Evolutionary conservation across 305 asterid genomes (phyloP).

Genomic region (Rubia occidens): DNA sequence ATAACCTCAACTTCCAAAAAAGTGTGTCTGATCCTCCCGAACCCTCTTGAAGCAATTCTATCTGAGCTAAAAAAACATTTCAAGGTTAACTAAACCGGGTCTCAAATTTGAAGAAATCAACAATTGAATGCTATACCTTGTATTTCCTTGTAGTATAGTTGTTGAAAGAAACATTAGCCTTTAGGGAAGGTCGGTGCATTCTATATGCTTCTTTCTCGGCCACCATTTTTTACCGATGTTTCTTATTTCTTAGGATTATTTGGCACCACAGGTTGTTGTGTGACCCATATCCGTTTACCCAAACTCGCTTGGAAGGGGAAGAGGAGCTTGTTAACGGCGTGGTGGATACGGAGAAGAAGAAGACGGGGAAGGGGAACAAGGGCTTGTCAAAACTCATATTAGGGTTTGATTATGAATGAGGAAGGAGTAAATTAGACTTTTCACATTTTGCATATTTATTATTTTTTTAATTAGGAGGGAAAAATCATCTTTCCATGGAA

Average conservation of each 20-base stretch:
- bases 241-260: background rate
- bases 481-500: too few relatives aligned
- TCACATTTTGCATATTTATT: too few relatives aligned
- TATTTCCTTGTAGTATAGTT: conserved; percentile 61
- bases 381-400: too few relatives aligned
- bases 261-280: conserved; percentile 13
- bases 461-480: too few relatives aligned
- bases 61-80: conserved; percentile 42
- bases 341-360: too few relatives aligned
- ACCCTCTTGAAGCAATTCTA: conserved; percentile 80
- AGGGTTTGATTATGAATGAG: too few relatives aligned
- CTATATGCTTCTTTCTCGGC: conserved; percentile 31
- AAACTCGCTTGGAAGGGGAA: too few relatives aligned
- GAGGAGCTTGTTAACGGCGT: too few relatives aligned
- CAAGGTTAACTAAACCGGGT: background rate
- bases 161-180: conserved; percentile 38
- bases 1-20: conserved; percentile 70
- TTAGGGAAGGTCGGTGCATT: conserved; percentile 37
- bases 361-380: too few relatives aligned
- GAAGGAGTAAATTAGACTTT: too few relatives aligned
- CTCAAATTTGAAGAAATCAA: background rate
- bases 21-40: conserved; percentile 60
- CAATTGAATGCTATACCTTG: conserved; percentile 35
- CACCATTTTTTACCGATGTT: conserved; percentile 28
- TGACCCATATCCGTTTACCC: too few relatives aligned